Evolutionary conservation across 1,284 basidiomycete species (phyloP).

Genomic region (Boletus sp.): DNA sequence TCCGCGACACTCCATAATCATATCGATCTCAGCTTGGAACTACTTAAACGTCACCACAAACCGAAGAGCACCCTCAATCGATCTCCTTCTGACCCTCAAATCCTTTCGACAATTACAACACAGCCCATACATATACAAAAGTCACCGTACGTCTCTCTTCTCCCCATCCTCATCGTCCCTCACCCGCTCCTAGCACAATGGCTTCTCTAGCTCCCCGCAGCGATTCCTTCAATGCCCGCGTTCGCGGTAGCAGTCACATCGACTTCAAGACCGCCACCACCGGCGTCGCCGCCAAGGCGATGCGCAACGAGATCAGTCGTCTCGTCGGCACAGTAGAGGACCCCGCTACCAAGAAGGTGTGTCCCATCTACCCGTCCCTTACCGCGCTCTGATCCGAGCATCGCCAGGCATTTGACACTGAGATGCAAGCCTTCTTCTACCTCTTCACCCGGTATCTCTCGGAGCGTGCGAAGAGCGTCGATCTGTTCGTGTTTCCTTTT

Average conservation of each 20-base stretch:
- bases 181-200: conserved; percentile 41
- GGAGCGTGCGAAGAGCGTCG: conserved; percentile 92
- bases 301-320: conserved; percentile 97
- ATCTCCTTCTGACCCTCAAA: conserved; percentile 51
- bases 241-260: conserved; percentile 68
- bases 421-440: conserved; percentile 99
- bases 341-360: conserved; percentile 77
- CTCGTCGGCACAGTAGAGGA: conserved; percentile 87
- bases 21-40: conserved; percentile 36
- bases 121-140: conserved; percentile 57
- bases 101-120: conserved; percentile 65
- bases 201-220: conserved; percentile 57
- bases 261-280: conserved; percentile 99
- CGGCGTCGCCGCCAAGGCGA: conserved; percentile 95
- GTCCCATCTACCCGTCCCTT: conserved; percentile 21
- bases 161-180: conserved; percentile 9
- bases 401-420: conserved; percentile 86
- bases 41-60: conserved; percentile 59
- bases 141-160: conserved; percentile 36
- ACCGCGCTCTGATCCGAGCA: conserved; percentile 10
- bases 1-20: conserved; percentile 30
- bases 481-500: conserved; percentile 69
- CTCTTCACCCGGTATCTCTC: conserved; percentile 98
- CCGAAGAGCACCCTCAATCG: conserved; percentile 45
- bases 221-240: conserved; percentile 64